Evolutionary conservation across 331 rosid genomes (phyloP).

Genomic region (Spiraea crenata): DNA sequence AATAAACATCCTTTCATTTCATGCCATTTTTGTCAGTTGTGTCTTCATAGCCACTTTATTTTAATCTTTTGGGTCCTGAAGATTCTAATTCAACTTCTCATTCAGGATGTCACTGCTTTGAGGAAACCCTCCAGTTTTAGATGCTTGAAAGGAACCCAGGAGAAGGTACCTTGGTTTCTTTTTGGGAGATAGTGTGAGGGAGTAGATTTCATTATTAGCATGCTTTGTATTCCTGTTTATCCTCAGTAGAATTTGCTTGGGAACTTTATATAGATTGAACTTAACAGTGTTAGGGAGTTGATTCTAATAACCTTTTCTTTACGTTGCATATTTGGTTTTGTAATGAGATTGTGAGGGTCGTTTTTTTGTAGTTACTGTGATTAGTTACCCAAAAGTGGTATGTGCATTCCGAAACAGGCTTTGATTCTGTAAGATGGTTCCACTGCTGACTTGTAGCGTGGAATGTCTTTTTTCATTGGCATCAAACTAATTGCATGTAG

Average conservation of each 20-base stretch:
- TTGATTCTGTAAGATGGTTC: slow-evolving; percentile 9
- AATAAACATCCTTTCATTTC: slow-evolving; percentile 27
- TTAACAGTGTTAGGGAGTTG: not conserved
- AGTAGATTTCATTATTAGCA: slow-evolving; percentile 25
- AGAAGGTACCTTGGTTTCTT: slow-evolving; percentile 99
- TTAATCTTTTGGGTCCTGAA: slow-evolving; percentile 47
- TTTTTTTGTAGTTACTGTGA: not conserved
- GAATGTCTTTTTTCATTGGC: not conserved
- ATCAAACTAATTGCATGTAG: not conserved
- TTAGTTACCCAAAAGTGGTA: not conserved
- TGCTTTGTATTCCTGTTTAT: slow-evolving; percentile 4
- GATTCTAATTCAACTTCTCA: slow-evolving; percentile 84
- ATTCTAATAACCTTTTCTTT: not conserved
- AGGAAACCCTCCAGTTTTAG: slow-evolving; percentile 89
- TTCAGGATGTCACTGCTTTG: slow-evolving; percentile 92
- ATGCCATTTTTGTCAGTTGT: slow-evolving; percentile 19
- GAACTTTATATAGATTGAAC: not conserved
- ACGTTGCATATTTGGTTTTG: slow-evolving; percentile 1
- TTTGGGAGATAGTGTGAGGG: slow-evolving; percentile 69
- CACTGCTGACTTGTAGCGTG: not conserved
- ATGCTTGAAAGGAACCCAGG: slow-evolving; percentile 87
- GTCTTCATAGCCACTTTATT: slow-evolving; percentile 29
- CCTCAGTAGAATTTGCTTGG: slow-evolving; percentile 3
- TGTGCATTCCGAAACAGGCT: slow-evolving; percentile 11
- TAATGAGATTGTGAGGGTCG: slow-evolving; percentile 12